Conservation (phyloP, 352 stramenopile genomes). For the Pythium myriotylum region DNA sequence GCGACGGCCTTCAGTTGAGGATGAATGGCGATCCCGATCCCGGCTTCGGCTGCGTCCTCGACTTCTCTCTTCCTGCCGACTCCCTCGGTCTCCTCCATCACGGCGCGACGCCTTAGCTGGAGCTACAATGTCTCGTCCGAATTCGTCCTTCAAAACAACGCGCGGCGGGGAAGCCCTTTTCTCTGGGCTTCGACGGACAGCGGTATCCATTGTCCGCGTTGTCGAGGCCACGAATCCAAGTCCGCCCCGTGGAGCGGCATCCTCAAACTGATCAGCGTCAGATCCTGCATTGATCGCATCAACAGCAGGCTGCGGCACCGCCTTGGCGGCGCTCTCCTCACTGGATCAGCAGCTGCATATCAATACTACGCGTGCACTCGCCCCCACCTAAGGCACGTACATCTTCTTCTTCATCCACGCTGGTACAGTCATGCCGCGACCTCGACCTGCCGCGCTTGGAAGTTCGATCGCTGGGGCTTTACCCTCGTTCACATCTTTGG, state of each 20-base stretch:
- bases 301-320: constrained; percentile 5
- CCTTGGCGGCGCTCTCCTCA: constrained; percentile 51
- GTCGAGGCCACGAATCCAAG: constrained; percentile 21
- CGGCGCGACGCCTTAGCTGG: not conserved
- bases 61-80: not conserved
- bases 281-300: constrained; percentile 7
- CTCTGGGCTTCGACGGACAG: constrained; percentile 6
- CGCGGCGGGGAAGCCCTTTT: not conserved
- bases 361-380: not conserved
- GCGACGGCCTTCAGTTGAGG: not conserved
- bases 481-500: constrained; percentile 70
- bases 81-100: not conserved
- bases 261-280: constrained; percentile 53
- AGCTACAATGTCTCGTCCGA: constrained; percentile 25
- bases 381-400: constrained; percentile 35
- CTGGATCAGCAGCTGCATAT: constrained; percentile 28
- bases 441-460: constrained; percentile 58
- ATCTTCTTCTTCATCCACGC: constrained; percentile 94
- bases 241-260: constrained; percentile 35
- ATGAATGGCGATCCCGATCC: not conserved
- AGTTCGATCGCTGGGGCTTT: constrained; percentile 59
- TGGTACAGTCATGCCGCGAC: constrained; percentile 89
- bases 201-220: not conserved
- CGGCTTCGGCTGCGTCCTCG: constrained; percentile 14
- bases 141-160: constrained; percentile 26